Evolutionary conservation across 83 land plant species (phyloP).

Genomic region (Diphasiastrum complanatum): DNA sequence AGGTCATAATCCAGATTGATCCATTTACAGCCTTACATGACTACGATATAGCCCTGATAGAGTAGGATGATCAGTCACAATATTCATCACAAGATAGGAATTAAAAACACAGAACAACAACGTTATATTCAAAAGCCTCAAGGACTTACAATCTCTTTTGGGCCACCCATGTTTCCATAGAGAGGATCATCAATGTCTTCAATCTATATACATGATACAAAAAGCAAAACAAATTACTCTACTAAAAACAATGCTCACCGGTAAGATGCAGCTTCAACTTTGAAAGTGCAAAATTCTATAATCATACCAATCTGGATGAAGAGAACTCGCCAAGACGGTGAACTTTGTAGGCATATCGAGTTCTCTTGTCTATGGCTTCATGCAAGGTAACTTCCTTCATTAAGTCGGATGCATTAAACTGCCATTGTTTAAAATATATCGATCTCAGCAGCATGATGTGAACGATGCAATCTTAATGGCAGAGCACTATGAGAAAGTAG

Average conservation of each 20-base stretch:
- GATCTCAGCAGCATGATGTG: neutral
- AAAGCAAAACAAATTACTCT: neutral
- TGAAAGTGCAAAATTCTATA: neutral
- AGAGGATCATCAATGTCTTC: slow-evolving; percentile 41
- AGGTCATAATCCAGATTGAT: too few species aligned
- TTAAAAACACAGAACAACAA: neutral
- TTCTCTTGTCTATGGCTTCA: slow-evolving; percentile 34
- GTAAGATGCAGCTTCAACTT: neutral
- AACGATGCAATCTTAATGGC: neutral
- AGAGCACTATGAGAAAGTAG: neutral
- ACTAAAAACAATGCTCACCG: neutral
- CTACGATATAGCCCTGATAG: too few species aligned
- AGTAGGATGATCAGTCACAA: too few species aligned
- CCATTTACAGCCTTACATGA: too few species aligned
- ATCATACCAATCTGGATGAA: slow-evolving; percentile 20
- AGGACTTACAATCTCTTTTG: slow-evolving; percentile 31
- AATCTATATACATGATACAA: slow-evolving; percentile 12
- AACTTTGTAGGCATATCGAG: slow-evolving; percentile 28
- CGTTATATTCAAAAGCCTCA: neutral
- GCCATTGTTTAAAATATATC: neutral
- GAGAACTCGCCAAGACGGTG: slow-evolving; percentile 36
- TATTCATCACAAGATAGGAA: too few species aligned
- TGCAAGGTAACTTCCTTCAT: slow-evolving; percentile 33
- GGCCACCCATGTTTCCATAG: slow-evolving; percentile 38
- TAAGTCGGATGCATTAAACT: slow-evolving; percentile 42